phyloP scores from a whole-genome alignment of 306 rosid genomes.

The Prunus persica region DNA sequence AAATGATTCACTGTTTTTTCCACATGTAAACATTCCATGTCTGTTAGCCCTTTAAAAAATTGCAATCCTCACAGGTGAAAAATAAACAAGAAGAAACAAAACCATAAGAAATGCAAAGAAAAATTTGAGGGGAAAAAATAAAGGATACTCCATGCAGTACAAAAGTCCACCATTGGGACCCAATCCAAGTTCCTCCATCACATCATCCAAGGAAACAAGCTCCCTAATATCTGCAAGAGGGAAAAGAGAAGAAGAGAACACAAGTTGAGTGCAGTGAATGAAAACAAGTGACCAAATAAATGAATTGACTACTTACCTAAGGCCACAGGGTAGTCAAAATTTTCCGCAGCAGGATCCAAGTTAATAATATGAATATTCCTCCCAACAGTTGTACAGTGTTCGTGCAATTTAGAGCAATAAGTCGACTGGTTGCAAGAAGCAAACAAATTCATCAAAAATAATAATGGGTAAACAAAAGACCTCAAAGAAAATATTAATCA shows the following conservation, averaged over 20 bases:
- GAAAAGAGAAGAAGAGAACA: not conserved
- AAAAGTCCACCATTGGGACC: constrained; percentile 97
- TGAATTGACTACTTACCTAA: constrained; percentile 44
- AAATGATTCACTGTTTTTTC: not conserved
- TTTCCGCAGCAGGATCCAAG: constrained; percentile 96
- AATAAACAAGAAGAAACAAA: not conserved
- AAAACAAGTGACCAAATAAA: not conserved
- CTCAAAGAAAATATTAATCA: not conserved
- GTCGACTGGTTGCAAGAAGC: constrained; percentile 50
- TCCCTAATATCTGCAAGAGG: constrained; percentile 73
- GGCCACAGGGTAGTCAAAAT: constrained; percentile 91
- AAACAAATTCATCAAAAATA: constrained; percentile 13
- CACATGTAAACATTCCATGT: not conserved
- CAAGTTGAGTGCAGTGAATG: not conserved
- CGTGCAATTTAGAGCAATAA: constrained; percentile 75
- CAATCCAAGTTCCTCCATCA: constrained; percentile 91
- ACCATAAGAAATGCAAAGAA: not conserved
- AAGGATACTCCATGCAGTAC: constrained; percentile 99
- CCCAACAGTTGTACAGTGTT: constrained; percentile 49
- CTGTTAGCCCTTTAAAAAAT: not conserved
- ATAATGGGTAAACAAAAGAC: not conserved
- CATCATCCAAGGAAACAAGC: constrained; percentile 87
- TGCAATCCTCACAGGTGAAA: not conserved
- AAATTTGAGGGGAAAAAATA: not conserved
- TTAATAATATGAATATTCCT: constrained; percentile 63